A percentile compares a stretch with the other conserved stretches of the same genome.
These are phyloP conservation scores for Periconia sp. DNA, from an alignment of 2,329 filamentous ascomycete genomes.

Conservation along the genomic window DNA sequence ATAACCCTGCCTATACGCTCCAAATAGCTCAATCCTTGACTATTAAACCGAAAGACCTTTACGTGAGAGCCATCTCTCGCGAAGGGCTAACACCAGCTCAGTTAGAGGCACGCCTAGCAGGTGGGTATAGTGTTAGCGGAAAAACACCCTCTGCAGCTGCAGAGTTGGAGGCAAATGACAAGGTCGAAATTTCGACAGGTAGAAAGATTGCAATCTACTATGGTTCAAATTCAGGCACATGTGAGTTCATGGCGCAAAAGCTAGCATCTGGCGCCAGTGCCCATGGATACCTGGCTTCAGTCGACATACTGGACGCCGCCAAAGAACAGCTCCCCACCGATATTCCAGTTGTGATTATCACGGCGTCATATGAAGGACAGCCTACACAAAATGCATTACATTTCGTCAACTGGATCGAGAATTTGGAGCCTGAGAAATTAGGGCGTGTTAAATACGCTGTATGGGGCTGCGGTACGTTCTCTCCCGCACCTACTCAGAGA, in stretches of 20 bases:
- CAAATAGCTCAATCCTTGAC: constrained; percentile 41
- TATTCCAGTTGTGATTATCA: constrained; percentile 66
- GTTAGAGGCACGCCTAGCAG: neutral
- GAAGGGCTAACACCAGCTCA: constrained; percentile 4
- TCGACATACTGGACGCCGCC: constrained; percentile 63
- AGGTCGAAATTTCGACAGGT: constrained; percentile 1
- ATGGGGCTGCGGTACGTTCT: constrained; percentile 54
- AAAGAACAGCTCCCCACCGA: constrained; percentile 61
- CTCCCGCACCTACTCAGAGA: neutral
- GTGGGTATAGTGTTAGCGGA: constrained; percentile 9
- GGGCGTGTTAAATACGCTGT: constrained; percentile 65
- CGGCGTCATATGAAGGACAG: constrained; percentile 73
- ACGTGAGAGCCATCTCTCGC: constrained; percentile 22
- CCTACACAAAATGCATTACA: constrained; percentile 71
- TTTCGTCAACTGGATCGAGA: constrained; percentile 69
- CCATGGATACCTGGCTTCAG: constrained; percentile 61
- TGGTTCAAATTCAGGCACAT: constrained; percentile 75
- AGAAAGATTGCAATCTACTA: constrained; percentile 58
- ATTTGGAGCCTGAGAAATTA: constrained; percentile 53
- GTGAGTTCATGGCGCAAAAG: constrained; percentile 67
- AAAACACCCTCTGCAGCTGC: constrained; percentile 24
- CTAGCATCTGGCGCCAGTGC: constrained; percentile 60
- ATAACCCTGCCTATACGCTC: constrained; percentile 41
- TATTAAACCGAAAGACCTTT: constrained; percentile 41
- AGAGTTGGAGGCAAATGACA: constrained; percentile 14